Conservation (phyloP, 2,329 filamentous ascomycete genomes). For the Penicillium sp. region DNA sequence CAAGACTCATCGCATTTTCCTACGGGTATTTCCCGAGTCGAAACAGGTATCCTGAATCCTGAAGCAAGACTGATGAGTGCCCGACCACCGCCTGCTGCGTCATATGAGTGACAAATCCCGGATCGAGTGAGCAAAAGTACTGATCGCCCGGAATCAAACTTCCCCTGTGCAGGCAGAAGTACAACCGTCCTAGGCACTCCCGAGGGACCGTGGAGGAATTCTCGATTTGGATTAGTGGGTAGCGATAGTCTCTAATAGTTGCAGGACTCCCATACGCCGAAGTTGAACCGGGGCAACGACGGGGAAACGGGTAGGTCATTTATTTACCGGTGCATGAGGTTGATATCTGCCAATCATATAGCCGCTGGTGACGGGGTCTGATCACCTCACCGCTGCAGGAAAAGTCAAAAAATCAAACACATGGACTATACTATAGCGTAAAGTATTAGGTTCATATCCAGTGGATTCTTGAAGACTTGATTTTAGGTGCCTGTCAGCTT, state of each 20-base stretch:
- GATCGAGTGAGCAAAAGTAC: conserved; percentile 1
- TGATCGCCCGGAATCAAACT: neutral
- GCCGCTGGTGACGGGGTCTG: neutral
- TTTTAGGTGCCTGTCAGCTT: neutral
- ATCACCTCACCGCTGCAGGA: conserved; percentile 4
- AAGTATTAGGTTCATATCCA: neutral
- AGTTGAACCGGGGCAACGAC: neutral
- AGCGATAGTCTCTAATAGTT: neutral
- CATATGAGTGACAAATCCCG: neutral
- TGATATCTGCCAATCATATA: neutral
- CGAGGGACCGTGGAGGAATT: neutral
- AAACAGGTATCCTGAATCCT: neutral
- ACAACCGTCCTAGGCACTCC: neutral
- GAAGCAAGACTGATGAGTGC: neutral
- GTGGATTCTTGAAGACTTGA: neutral
- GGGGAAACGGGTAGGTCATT: neutral
- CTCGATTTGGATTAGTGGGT: neutral
- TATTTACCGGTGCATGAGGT: neutral
- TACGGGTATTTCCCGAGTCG: neutral
- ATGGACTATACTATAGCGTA: neutral
- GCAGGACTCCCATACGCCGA: neutral
- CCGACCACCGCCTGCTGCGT: neutral
- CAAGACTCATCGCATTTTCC: neutral
- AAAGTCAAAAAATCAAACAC: neutral
- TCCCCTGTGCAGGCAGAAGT: neutral